Evolutionary conservation across 257 asterid genomes (phyloP).

Genomic region (Lithospermum erythrorhizon): DNA sequence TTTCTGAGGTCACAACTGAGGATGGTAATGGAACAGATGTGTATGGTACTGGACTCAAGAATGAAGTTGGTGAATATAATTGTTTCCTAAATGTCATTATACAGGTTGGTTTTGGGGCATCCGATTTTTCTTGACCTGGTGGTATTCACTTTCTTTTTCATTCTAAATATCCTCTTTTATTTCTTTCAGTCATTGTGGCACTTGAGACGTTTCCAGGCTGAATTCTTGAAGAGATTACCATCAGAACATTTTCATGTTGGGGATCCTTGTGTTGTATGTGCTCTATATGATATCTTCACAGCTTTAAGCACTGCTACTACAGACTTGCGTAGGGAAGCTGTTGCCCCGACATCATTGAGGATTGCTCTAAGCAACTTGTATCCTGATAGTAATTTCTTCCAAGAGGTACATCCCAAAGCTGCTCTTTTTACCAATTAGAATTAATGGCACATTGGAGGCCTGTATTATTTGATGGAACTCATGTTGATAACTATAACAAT

Average conservation of each 20-base stretch:
- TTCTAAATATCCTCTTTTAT: not conserved
- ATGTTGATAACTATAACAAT: slow-evolving; percentile 10
- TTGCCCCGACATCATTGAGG: slow-evolving; percentile 85
- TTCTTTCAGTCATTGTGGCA: slow-evolving; percentile 82
- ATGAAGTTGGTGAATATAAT: slow-evolving; percentile 94
- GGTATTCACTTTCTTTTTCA: slow-evolving; percentile 6
- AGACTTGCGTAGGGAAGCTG: slow-evolving; percentile 53
- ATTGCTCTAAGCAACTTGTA: slow-evolving; percentile 81
- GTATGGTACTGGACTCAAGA: slow-evolving; percentile 77
- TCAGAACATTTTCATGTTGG: slow-evolving; percentile 81
- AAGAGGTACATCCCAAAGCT: slow-evolving; percentile 47
- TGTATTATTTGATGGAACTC: slow-evolving; percentile 4
- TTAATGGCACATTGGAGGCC: not conserved
- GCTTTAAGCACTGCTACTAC: slow-evolving; percentile 51
- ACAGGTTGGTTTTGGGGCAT: slow-evolving; percentile 51
- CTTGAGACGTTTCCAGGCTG: slow-evolving; percentile 68
- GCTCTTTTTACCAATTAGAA: not conserved
- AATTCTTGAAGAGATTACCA: slow-evolving; percentile 57
- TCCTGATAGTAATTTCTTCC: slow-evolving; percentile 88
- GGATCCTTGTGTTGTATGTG: slow-evolving; percentile 87
- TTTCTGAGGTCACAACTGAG: slow-evolving; percentile 24
- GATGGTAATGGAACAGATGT: slow-evolving; percentile 35
- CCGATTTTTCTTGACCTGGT: slow-evolving; percentile 3
- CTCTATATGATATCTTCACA: slow-evolving; percentile 65
- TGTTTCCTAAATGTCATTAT: slow-evolving; percentile 96